Base-by-base conservation (phyloP, 2,329 filamentous ascomycete genomes). In the Lachnellula suecica region DNA sequence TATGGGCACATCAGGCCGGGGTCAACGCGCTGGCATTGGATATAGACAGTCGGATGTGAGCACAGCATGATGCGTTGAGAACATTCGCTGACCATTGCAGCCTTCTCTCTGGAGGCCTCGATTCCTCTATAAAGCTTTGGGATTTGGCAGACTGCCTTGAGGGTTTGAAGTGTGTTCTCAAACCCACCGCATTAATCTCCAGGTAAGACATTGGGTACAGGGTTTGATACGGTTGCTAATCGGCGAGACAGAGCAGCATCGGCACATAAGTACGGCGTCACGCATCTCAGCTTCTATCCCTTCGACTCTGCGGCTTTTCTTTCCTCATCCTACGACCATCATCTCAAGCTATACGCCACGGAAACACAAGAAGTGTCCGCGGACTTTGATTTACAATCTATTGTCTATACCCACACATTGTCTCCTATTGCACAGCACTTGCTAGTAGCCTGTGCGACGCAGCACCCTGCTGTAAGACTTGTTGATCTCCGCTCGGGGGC, bases 401-500 rank as follows among this genome's bases (percentile, higher is more conserved):
- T 85, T 27, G 76, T 90, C 44, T 90, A 91, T 70, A 85, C 87
- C 1, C 91, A 96, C 68, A 84, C 88, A 0, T 79, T 89, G 23
- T 96, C 91, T 1, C 80, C 85, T 38, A 74, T 92, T 52, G 81
- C 90, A 51, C 74, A 82, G 47, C 79, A 91, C 64, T 77, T 96
- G 0, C 79, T 96, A 4, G 88, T 97, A 9, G 91, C 93, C 9
- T 94, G 91, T 64, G 92, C 89, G 1, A 95, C 91, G 0, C 91
- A 95, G 58, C 85, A 94, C 66, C 89, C 90, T 6, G 80, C 88
- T 23, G 88, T 96, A 13, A 85, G 91, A 15, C 81, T 97, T 6
- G 83, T 97, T 5, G 93, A 97, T 66, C 77, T 97, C 29, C 87
- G 89, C 47, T 92, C 91, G 1, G 91, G 91, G 2, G 81, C 91